Base-by-base conservation (phyloP, 106 monocot genomes). In the Platanthera guangdongensis region DNA sequence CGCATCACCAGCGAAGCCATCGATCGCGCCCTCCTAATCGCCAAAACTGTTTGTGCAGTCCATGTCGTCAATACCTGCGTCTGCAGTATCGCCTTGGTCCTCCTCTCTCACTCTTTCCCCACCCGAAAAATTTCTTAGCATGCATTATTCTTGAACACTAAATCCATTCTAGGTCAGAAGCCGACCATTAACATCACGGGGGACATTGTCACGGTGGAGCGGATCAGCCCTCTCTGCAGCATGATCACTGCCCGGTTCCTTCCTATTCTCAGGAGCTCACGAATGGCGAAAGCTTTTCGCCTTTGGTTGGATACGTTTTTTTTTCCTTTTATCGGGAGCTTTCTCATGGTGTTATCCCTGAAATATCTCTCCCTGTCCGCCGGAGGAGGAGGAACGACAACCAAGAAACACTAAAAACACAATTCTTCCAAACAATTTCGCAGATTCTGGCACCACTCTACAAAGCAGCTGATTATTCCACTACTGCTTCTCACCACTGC, bases 161-260 rank as follows among this genome's bases (percentile, higher is more conserved):
- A n/a, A 21, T n/a, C 12, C 19, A 57, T 16, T 51, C 12, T 45
- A 92, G 89, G 78, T 83, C 47, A 51, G 72, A 19, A 93, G 95
- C 9, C 87, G 7, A 77, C 91, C 9, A 19, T 96, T 22, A 93
- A 91, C 78, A 28, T 86, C 57, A 86, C 87, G 30, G 96, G 96
- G 22, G 96, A 96, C 77, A 77, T 96, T 9, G 63, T 96, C 7
- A 79, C 83, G 5, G 80, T 96, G 72, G 89, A 96, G 25, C 81
- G 79, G 57, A 7, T 91, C 64, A 75, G 84, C 60, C 49, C 74
- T 7, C 71, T 82, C n/a, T 73, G 81, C 8, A 85, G 85, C 49
- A 45, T 65, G 18, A 64, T 93, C 11, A 47, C 50, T 5, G 71
- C n/a, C n/a, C n/a, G n/a, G n/a, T n/a, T n/a, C n/a, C n/a, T n/a